Conservation (phyloP, 495 filamentous ascomycete species). For the Lepraria neglecta region DNA sequence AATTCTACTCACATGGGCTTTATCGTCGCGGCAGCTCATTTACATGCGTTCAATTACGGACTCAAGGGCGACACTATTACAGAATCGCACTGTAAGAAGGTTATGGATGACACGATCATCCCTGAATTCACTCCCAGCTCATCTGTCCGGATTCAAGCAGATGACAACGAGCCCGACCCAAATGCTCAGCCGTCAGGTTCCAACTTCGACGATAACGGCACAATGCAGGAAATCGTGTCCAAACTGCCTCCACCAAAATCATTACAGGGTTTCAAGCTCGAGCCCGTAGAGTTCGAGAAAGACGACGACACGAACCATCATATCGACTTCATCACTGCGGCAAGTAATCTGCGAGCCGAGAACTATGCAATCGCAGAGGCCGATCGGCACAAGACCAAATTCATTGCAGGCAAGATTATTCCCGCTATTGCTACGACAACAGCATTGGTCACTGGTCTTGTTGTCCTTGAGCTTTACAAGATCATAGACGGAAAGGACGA, state of each 20-base stretch:
- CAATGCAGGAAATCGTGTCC: conserved; percentile 60
- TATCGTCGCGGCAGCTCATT: conserved; percentile 78
- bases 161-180: conserved; percentile 91
- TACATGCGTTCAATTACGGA: conserved; percentile 97
- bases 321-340: conserved; percentile 98
- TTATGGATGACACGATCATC: conserved; percentile 89
- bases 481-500: conserved; percentile 90
- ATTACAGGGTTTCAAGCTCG: conserved; percentile 77
- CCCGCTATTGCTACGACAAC: conserved; percentile 98
- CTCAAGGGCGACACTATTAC: conserved; percentile 73
- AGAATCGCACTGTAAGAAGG: conserved; percentile 61
- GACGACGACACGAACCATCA: conserved; percentile 97
- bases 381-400: conserved; percentile 96
- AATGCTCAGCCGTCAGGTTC: conserved; percentile 55
- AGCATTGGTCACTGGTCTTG: conserved; percentile 88
- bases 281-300: conserved; percentile 97
- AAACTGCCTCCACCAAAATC: conserved; percentile 69
- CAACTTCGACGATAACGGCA: conserved; percentile 61
- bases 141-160: conserved; percentile 92
- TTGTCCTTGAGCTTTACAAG: conserved; percentile 92
- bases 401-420: conserved; percentile 99
- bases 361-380: conserved; percentile 94
- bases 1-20: conserved; percentile 84
- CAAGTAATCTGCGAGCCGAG: conserved; percentile 91
- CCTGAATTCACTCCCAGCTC: conserved; percentile 92